A percentile compares a stretch with the other conserved stretches of the same genome.
Conservation (phyloP, 352 stramenopile genomes). For the Lagenidium giganteum region DNA sequence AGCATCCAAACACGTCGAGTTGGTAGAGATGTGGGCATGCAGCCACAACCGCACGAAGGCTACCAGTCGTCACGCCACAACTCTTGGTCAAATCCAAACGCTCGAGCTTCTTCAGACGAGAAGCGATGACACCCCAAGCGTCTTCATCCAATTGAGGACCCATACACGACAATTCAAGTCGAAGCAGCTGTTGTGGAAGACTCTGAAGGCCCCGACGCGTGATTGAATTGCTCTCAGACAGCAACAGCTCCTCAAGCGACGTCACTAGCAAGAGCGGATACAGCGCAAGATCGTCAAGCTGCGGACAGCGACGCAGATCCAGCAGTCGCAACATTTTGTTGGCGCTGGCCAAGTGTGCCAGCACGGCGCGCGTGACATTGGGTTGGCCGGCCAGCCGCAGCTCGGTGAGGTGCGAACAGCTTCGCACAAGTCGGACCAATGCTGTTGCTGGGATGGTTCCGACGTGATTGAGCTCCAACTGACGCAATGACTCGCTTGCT, state of each 20-base stretch:
- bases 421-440: conserved; percentile 36
- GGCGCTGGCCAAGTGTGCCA: conserved; percentile 41
- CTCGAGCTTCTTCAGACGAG: conserved; percentile 27
- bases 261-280: conserved; percentile 60
- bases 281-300: conserved; percentile 53
- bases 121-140: no score
- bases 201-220: conserved; percentile 34
- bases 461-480: conserved; percentile 34
- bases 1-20: conserved; percentile 47
- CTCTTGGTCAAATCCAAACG: conserved; percentile 34
- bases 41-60: conserved; percentile 22
- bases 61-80: conserved; percentile 18
- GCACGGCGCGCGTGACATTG: conserved; percentile 33
- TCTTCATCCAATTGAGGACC: no score
- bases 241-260: conserved; percentile 36
- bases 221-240: conserved; percentile 30
- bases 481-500: conserved; percentile 20
- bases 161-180: no score
- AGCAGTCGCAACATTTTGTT: conserved; percentile 53
- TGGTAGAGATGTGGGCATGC: conserved; percentile 37
- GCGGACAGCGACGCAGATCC: conserved; percentile 42
- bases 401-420: conserved; percentile 17
- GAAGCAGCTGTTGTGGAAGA: no score
- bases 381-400: conserved; percentile 28
- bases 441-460: conserved; percentile 13